phyloP scores from a whole-genome alignment of 441 rosid species.

The Manihot esculenta region DNA sequence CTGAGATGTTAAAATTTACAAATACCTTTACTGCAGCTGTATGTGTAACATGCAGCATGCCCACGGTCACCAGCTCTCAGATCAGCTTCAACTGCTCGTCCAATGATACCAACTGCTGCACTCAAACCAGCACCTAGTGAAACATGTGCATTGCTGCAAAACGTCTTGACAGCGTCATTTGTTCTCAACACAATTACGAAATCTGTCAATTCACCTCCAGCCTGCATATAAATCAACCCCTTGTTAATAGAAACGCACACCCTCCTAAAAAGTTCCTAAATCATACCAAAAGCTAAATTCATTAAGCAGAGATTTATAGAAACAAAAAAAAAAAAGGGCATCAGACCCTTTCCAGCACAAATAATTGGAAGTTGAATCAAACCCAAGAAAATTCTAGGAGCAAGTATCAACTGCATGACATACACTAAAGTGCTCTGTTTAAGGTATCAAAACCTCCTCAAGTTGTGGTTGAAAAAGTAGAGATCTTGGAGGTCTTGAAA shows the following conservation, averaged over 20 bases:
- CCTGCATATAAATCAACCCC: constrained; percentile 44
- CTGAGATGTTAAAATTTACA: not conserved
- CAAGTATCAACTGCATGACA: not conserved
- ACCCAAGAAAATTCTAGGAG: not conserved
- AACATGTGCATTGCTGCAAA: constrained; percentile 78
- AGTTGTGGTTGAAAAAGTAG: too few relatives aligned
- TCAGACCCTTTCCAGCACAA: not conserved
- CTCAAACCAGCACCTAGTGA: constrained; percentile 91
- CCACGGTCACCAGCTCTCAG: constrained; percentile 95
- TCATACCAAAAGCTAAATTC: not conserved
- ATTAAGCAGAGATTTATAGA: not conserved
- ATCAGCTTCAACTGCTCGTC: constrained; percentile 86
- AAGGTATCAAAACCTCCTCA: not conserved
- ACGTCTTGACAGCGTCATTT: constrained; percentile 74
- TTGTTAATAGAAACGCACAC: not conserved
- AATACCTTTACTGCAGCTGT: constrained; percentile 96
- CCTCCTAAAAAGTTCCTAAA: not conserved
- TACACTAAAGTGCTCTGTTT: too few relatives aligned
- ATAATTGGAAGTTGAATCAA: not conserved
- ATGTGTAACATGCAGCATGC: constrained; percentile 91
- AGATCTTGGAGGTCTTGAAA: too few relatives aligned
- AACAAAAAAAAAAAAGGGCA: too few relatives aligned
- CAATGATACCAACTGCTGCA: constrained; percentile 78
- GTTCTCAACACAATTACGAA: constrained; percentile 83
- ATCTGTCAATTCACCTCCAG: constrained; percentile 94